phyloP scores from a whole-genome alignment of 1,284 basidiomycete genomes.

The Phylloboletellus chloephorus region DNA sequence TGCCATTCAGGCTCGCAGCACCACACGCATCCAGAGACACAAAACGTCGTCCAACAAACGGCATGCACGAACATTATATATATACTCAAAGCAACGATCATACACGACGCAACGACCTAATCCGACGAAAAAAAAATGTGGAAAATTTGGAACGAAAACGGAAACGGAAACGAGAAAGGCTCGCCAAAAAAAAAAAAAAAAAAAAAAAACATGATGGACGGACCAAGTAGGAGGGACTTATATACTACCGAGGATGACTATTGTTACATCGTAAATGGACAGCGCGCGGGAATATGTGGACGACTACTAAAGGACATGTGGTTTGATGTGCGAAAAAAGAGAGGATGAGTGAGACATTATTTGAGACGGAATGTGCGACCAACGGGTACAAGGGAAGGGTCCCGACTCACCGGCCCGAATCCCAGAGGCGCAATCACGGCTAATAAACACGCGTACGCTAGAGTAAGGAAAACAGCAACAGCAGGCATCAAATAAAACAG shows the following conservation, averaged over 20 bases:
- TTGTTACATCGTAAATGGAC: constrained; percentile 32
- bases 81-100: too few species aligned
- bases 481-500: constrained; percentile 9
- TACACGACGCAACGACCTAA: too few species aligned
- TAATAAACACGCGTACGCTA: constrained; percentile 15
- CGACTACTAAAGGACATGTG: constrained; percentile 26
- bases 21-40: too few species aligned
- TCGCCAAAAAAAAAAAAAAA: constrained; percentile 9
- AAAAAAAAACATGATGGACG: background rate
- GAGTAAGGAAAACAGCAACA: constrained; percentile 13
- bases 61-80: too few species aligned
- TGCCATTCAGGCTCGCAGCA: too few species aligned
- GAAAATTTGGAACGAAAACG: too few species aligned
- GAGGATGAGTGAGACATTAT: constrained; percentile 5
- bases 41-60: too few species aligned
- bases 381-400: constrained; percentile 14
- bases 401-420: constrained; percentile 10
- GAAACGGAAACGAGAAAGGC: background rate
- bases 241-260: constrained; percentile 31
- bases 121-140: too few species aligned
- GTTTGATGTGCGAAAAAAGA: constrained; percentile 22
- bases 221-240: constrained; percentile 20
- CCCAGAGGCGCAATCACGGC: constrained; percentile 10
- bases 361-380: constrained; percentile 11
- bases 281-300: constrained; percentile 20